These are phyloP conservation scores for Phytopythium aichiense DNA, from an alignment of 352 stramenopile species.

Conservation along the genomic window DNA sequence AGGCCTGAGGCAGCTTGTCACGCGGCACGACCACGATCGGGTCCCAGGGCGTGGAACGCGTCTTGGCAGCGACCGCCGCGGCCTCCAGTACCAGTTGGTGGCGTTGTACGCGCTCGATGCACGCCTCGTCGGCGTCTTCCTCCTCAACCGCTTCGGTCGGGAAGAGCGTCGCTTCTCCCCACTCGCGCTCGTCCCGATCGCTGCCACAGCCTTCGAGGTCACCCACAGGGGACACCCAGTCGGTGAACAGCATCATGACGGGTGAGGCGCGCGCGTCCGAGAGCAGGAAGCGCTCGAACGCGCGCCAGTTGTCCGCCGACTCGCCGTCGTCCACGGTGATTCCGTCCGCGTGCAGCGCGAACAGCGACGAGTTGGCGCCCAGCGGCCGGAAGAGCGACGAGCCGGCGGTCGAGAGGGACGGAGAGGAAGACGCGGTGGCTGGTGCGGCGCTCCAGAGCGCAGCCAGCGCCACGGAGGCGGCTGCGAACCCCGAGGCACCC, in stretches of 20 bases:
- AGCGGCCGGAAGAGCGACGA: slow-evolving; percentile 1
- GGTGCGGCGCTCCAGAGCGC: neutral
- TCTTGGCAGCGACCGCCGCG: slow-evolving; percentile 12
- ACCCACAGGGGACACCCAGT: neutral
- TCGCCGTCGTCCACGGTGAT: neutral
- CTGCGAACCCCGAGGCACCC: neutral
- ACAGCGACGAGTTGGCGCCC: slow-evolving; percentile 8
- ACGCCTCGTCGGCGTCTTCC: neutral
- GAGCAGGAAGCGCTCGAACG: slow-evolving; percentile 33
- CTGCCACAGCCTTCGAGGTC: neutral
- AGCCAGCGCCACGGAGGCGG: neutral
- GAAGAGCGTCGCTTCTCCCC: neutral
- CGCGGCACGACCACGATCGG: slow-evolving; percentile 23
- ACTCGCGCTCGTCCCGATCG: slow-evolving; percentile 11
- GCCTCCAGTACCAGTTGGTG: slow-evolving; percentile 18
- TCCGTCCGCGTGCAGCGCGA: slow-evolving; percentile 1
- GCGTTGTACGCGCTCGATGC: slow-evolving; percentile 8
- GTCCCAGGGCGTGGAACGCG: slow-evolving; percentile 16
- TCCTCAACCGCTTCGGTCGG: neutral
- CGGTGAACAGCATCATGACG: slow-evolving; percentile 23
- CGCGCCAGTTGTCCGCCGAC: slow-evolving; percentile 15
- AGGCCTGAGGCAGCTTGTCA: slow-evolving; percentile 17
- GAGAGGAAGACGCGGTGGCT: neutral
- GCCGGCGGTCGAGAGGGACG: neutral
- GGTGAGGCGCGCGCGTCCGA: slow-evolving; percentile 13